Evolutionary conservation across 2,329 filamentous ascomycete genomes (phyloP).

Genomic region (Arthrinium phaeospermum): DNA sequence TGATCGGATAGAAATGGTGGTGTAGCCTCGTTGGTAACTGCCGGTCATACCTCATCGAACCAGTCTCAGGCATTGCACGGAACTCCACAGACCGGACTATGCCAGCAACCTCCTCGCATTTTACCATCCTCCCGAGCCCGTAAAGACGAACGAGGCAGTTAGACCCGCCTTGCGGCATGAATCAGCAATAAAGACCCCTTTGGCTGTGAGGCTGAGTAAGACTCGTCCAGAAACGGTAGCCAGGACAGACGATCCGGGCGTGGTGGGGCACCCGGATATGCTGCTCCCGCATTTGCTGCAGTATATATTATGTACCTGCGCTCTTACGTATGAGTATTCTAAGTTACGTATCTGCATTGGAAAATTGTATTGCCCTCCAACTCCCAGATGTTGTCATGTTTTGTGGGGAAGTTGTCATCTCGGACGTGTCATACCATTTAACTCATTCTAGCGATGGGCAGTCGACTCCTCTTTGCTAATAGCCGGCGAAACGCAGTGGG

Average conservation of each 20-base stretch:
- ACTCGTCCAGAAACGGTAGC: not conserved
- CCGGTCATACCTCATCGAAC: not conserved
- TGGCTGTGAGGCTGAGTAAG: not conserved
- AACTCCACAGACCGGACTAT: not conserved
- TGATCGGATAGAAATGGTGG: not conserved
- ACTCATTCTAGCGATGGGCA: not conserved
- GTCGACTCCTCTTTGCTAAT: not conserved
- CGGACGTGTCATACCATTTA: not conserved
- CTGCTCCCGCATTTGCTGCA: not conserved
- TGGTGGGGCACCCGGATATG: not conserved
- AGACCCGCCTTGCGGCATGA: not conserved
- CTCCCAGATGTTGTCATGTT: not conserved
- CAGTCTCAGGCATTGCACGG: not conserved
- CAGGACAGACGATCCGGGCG: not conserved
- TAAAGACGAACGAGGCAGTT: not conserved
- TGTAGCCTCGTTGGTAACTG: not conserved
- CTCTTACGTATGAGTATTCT: not conserved
- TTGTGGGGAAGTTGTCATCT: not conserved
- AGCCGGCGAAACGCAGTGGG: not conserved
- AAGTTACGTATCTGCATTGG: not conserved
- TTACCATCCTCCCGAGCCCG: not conserved
- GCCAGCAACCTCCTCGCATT: not conserved
- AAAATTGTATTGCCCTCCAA: not conserved
- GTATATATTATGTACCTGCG: not conserved
- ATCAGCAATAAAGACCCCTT: not conserved